Evolutionary conservation across 202 grass and related monocot species (phyloP), one percentile per base, ranked within the genome.

Genomic region (Zizania palustris): DNA sequence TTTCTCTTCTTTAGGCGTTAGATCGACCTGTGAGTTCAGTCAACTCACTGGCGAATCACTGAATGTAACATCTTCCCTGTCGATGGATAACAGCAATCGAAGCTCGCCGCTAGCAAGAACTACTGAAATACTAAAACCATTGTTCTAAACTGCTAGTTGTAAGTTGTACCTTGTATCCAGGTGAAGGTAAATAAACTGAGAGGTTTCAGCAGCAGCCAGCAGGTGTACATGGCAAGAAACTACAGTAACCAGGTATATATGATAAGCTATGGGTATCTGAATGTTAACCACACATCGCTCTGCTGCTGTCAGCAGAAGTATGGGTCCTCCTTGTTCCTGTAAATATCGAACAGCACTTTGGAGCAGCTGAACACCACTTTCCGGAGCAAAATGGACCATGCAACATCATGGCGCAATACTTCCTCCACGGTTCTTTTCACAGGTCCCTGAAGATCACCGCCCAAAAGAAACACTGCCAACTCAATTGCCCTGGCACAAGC

Each of bases 301-400:
- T 8, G 1, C 45, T 22, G 1, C 5, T 57, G 64, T 83, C 80
- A 83, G 55, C 45, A 40, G 62, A 93, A 93, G 71, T 85, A 93
- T 42, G 85, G 85, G 67, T 93, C 93, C n/a, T 93, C 67, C 73
- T 90, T 88, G 22, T 63, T 85, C 71, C 11, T 80, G 69, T 83
- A 91, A 72, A 93, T 93, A 64, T 46, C 7, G 35, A 87, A 93
- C 63, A 93, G 72, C 67, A 91, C 72, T 41, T 85, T 80, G 16
- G 63, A 81, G 46, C 41, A 82, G 40, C 0, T 20, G 5, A 8
- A 20, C n/a, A 72, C 49, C 34, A 97, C 28, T 55, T 63, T 54
- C 46, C 62, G n/a, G 41, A 90, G 69, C 20, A 83, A 89, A 66
- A 4, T 13, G 16, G 36, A 9, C 3, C 66, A 86, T 11, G 14